These are phyloP conservation scores for Salvia hispanica DNA, from an alignment of 257 asterid genomes.

Conservation along the genomic window DNA sequence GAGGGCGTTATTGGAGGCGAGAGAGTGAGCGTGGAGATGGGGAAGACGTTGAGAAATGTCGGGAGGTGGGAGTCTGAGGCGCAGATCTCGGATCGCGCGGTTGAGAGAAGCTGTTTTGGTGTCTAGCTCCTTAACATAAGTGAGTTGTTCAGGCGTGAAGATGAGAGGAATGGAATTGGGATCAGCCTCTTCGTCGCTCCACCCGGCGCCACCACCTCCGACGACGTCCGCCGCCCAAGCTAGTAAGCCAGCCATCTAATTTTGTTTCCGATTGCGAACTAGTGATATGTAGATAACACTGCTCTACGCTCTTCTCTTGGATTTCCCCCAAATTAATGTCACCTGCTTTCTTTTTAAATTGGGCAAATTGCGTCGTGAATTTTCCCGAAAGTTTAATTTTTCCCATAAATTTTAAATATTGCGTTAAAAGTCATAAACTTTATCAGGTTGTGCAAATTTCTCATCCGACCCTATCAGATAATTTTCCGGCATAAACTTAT, in stretches of 20 bases:
- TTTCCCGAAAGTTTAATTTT: too few relatives aligned
- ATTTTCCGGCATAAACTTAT: too few relatives aligned
- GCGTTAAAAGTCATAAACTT: too few relatives aligned
- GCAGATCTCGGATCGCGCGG: conserved; percentile 95
- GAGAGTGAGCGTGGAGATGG: conserved; percentile 93
- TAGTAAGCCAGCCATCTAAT: conserved; percentile 83
- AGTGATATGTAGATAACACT: neutral
- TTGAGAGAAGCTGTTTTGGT: conserved; percentile 62
- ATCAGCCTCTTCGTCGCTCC: conserved; percentile 55
- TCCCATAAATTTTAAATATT: too few relatives aligned
- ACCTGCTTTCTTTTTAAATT: neutral
- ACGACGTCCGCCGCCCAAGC: conserved; percentile 99
- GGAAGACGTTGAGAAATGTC: conserved; percentile 94
- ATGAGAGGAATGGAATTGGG: conserved; percentile 72
- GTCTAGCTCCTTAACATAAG: conserved; percentile 67
- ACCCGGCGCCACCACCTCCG: conserved; percentile 62
- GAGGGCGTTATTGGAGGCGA: conserved; percentile 87
- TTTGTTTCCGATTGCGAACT: conserved; percentile 3
- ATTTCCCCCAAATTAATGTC: conserved; percentile 17
- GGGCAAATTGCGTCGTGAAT: too few relatives aligned
- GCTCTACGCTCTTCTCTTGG: neutral
- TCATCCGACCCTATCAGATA: too few relatives aligned
- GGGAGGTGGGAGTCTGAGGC: conserved; percentile 89
- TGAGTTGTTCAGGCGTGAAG: conserved; percentile 78
- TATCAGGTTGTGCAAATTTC: too few relatives aligned